Conservation (phyloP, 306 rosid species). For the Lathyrus aphaca region DNA sequence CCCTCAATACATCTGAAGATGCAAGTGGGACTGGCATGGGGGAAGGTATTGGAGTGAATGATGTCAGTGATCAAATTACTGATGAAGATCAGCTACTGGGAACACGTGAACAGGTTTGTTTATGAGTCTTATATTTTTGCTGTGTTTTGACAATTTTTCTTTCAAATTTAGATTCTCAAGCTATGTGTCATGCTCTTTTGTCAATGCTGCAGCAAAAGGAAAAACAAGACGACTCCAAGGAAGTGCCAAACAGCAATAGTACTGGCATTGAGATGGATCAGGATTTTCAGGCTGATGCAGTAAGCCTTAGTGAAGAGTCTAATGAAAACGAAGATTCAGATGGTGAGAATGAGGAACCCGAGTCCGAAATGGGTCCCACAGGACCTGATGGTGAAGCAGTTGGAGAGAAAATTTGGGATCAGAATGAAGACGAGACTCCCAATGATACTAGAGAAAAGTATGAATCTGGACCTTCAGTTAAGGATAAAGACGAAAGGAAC, state of each 20-base stretch:
- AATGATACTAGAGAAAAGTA: constrained; percentile 55
- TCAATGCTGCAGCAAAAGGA: constrained; percentile 55
- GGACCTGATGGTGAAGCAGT: constrained; percentile 66
- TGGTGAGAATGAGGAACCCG: constrained; percentile 64
- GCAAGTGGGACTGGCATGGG: constrained; percentile 27
- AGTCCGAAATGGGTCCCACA: constrained; percentile 73
- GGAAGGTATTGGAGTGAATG: constrained; percentile 14
- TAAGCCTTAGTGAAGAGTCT: constrained; percentile 79
- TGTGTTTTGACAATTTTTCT: not conserved
- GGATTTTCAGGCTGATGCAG: constrained; percentile 73
- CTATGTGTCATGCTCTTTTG: constrained; percentile 14
- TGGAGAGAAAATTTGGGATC: constrained; percentile 73
- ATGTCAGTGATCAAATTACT: constrained; percentile 58
- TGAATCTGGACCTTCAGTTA: constrained; percentile 75
- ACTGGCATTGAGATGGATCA: constrained; percentile 88
- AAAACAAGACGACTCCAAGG: constrained; percentile 57
- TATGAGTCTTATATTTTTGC: constrained; percentile 7
- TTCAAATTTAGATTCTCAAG: constrained; percentile 4
- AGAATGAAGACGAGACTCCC: constrained; percentile 71
- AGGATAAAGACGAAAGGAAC: constrained; percentile 58
- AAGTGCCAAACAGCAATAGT: constrained; percentile 61
- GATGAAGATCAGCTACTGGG: constrained; percentile 93
- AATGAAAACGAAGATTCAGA: constrained; percentile 63
- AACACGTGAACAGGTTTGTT: constrained; percentile 66
- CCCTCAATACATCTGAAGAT: constrained; percentile 51